phyloP scores from a whole-genome alignment of 2,329 filamentous ascomycete genomes.

The Zopfia rhizophila region DNA sequence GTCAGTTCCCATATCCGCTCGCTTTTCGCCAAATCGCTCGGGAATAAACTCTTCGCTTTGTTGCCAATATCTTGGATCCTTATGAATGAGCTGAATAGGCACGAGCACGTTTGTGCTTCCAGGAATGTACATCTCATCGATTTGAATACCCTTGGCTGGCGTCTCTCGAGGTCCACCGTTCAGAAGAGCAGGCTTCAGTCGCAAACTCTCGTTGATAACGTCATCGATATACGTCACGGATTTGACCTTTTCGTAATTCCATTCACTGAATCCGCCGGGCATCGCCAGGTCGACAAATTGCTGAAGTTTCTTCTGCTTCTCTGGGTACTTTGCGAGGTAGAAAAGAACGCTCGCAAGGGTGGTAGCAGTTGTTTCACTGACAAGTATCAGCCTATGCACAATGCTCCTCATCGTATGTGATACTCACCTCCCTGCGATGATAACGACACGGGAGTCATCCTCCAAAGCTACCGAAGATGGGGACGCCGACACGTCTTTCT shows the following conservation, averaged over 20 bases:
- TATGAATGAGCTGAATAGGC: slow-evolving; percentile 21
- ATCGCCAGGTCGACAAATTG: slow-evolving; percentile 40
- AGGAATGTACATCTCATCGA: slow-evolving; percentile 34
- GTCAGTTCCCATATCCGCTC: slow-evolving; percentile 29
- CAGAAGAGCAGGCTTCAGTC: slow-evolving; percentile 52
- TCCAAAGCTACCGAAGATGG: slow-evolving; percentile 40
- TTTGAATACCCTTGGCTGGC: slow-evolving; percentile 44
- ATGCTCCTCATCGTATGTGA: neutral
- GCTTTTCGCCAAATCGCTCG: slow-evolving; percentile 28
- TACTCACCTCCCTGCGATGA: slow-evolving; percentile 46
- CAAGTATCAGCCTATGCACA: neutral
- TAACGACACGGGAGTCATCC: slow-evolving; percentile 47
- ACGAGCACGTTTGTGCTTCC: slow-evolving; percentile 24
- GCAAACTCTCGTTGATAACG: slow-evolving; percentile 47
- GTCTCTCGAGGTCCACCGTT: slow-evolving; percentile 52
- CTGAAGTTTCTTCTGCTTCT: slow-evolving; percentile 42
- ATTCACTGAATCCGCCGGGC: slow-evolving; percentile 31
- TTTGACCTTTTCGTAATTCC: slow-evolving; percentile 42
- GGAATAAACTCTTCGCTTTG: slow-evolving; percentile 26
- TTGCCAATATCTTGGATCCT: slow-evolving; percentile 25
- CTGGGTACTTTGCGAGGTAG: slow-evolving; percentile 46
- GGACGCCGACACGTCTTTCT: slow-evolving; percentile 49
- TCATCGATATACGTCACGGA: slow-evolving; percentile 44
- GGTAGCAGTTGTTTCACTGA: slow-evolving; percentile 50
- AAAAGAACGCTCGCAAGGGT: slow-evolving; percentile 44